These are phyloP conservation scores for Apophysomyces trapeziformis DNA, from an alignment of 371 early-diverging fungal genomes.

Conservation along the genomic window DNA sequence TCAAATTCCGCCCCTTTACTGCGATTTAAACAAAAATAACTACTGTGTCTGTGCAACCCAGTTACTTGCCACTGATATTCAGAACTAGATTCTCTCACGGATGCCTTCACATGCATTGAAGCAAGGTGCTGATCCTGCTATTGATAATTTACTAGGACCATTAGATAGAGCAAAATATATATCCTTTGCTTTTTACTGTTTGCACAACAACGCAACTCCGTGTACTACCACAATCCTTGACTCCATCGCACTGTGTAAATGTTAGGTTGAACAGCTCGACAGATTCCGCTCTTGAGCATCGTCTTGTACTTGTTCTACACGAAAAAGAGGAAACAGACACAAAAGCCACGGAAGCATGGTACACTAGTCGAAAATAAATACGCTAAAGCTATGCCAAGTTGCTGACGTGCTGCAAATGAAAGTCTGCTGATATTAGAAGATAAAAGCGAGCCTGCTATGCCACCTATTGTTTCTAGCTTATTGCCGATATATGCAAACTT, in stretches of 20 bases:
- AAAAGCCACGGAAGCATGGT: slow-evolving; percentile 35
- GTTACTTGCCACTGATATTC: background rate
- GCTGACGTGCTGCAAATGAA: slow-evolving; percentile 7
- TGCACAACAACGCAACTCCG: background rate
- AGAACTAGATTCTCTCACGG: background rate
- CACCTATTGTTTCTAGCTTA: slow-evolving; percentile 26
- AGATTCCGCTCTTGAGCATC: background rate
- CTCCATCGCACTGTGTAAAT: slow-evolving; percentile 27
- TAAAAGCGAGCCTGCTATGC: slow-evolving; percentile 30
- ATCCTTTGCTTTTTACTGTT: slow-evolving; percentile 37
- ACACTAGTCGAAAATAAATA: slow-evolving; percentile 10
- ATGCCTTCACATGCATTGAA: slow-evolving; percentile 5
- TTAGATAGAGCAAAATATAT: slow-evolving; percentile 39
- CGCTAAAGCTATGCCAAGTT: background rate
- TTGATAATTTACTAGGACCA: slow-evolving; percentile 13
- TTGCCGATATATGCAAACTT: slow-evolving; percentile 35
- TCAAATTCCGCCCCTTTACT: too few relatives aligned
- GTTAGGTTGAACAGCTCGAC: slow-evolving; percentile 23
- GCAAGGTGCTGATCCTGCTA: background rate
- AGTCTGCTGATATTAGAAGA: slow-evolving; percentile 35
- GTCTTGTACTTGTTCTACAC: slow-evolving; percentile 15
- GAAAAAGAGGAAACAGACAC: slow-evolving; percentile 17
- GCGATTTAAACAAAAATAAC: too few relatives aligned
- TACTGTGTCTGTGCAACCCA: too few relatives aligned
- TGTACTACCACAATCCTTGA: background rate